phyloP scores from a whole-genome alignment of 305 asterid species.

The Nicotiana rustica region DNA sequence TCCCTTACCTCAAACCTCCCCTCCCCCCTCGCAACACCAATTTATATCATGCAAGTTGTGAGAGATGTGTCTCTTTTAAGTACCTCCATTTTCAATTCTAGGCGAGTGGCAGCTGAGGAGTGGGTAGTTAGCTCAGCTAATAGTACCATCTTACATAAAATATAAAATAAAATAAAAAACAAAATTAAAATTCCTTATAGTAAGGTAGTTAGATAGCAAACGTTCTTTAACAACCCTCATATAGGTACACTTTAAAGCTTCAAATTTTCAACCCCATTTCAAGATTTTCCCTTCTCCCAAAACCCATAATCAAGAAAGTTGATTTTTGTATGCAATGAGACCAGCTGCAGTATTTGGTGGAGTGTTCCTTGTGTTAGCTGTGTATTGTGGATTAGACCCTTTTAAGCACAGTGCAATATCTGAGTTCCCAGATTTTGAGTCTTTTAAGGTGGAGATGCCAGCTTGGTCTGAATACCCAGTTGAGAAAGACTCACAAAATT shows the following conservation, averaged over 20 bases:
- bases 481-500: slow-evolving; percentile 61
- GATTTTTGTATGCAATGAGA: slow-evolving; percentile 47
- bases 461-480: slow-evolving; percentile 70
- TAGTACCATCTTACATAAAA: neutral
- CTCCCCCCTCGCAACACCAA: fast-evolving
- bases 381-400: slow-evolving; percentile 91
- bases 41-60: neutral
- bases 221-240: neutral
- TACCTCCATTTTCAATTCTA: neutral
- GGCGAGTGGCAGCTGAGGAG: neutral
- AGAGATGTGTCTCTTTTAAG: neutral
- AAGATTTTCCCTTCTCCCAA: neutral
- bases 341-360: slow-evolving; percentile 55
- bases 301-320: neutral
- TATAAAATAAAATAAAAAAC: no score
- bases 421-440: slow-evolving; percentile 70
- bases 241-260: neutral
- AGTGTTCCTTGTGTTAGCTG: slow-evolving; percentile 60
- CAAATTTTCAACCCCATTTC: neutral
- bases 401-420: slow-evolving; percentile 70
- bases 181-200: neutral
- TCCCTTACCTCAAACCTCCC: neutral
- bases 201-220: slow-evolving; percentile 24
- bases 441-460: slow-evolving; percentile 70
- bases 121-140: slow-evolving; percentile 29